phyloP scores from a whole-genome alignment of 768 basidiomycete species.

The Agaricus blazei region DNA sequence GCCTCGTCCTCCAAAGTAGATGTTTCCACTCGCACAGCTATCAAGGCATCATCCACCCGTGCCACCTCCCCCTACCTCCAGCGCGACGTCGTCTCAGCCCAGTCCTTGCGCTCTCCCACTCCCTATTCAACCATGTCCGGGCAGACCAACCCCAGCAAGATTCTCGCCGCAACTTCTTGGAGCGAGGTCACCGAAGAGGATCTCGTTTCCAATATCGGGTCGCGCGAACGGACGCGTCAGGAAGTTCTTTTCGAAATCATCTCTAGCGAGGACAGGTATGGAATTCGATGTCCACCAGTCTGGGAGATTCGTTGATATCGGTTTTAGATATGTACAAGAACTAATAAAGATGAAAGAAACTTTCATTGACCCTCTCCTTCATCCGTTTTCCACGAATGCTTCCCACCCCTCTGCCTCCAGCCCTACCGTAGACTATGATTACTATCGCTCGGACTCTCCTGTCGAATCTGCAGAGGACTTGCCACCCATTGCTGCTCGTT shows the following conservation, averaged over 20 bases:
- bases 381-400: constrained; percentile 61
- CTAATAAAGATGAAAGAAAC: constrained; percentile 89
- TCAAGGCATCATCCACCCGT: constrained; percentile 56
- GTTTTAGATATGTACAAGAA: constrained; percentile 82
- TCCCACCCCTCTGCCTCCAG: constrained; percentile 47
- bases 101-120: constrained; percentile 73
- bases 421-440: constrained; percentile 63
- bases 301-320: constrained; percentile 11
- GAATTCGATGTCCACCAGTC: background rate
- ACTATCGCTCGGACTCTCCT: constrained; percentile 65
- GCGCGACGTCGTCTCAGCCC: constrained; percentile 50
- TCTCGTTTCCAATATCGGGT: constrained; percentile 88
- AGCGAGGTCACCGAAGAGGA: constrained; percentile 94
- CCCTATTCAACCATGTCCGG: constrained; percentile 79
- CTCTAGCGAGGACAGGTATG: constrained; percentile 88
- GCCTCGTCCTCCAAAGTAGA: constrained; percentile 65
- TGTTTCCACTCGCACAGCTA: constrained; percentile 29
- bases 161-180: constrained; percentile 80
- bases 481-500: constrained; percentile 87
- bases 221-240: constrained; percentile 90
- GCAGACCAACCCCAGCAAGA: constrained; percentile 58
- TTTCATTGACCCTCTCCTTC: constrained; percentile 85
- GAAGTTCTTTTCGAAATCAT: constrained; percentile 98
- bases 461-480: constrained; percentile 69
- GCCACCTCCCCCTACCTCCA: constrained; percentile 56